Evolutionary conservation across 352 stramenopile genomes (phyloP).

Genomic region (Globisporangium takayamanum): DNA sequence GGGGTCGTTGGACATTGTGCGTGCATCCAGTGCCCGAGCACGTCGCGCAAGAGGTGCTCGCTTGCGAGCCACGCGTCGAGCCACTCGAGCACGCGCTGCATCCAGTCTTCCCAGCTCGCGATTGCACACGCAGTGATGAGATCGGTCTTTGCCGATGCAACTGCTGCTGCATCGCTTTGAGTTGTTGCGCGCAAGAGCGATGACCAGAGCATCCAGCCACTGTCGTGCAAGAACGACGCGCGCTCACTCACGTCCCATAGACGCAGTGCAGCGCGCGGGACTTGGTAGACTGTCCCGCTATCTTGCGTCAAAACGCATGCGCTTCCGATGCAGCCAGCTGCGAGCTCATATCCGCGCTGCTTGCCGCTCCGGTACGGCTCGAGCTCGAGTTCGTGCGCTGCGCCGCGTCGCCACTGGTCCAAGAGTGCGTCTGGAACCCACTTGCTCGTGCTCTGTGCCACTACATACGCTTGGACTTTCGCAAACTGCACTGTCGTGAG

Average conservation of each 20-base stretch:
- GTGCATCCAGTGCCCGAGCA: constrained; percentile 60
- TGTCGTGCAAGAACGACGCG: constrained; percentile 36
- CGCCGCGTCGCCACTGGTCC: constrained; percentile 61
- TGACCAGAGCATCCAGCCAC: constrained; percentile 39
- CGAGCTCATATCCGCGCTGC: constrained; percentile 49
- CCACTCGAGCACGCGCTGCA: constrained; percentile 52
- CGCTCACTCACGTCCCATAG: constrained; percentile 34
- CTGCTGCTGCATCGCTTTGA: constrained; percentile 8
- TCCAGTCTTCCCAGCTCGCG: constrained; percentile 42
- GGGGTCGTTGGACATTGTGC: constrained; percentile 40
- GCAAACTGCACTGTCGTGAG: constrained; percentile 29
- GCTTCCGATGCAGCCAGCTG: constrained; percentile 22
- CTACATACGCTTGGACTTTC: constrained; percentile 34
- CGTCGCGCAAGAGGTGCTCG: constrained; percentile 49
- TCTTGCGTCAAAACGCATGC: constrained; percentile 27
- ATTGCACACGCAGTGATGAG: constrained; percentile 23
- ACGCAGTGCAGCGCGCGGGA: constrained; percentile 32
- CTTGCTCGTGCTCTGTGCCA: constrained; percentile 5
- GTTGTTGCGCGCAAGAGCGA: constrained; percentile 19
- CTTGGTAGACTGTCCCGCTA: constrained; percentile 30
- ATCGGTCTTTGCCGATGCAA: constrained; percentile 11
- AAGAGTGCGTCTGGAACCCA: constrained; percentile 45
- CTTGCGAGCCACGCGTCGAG: constrained; percentile 39
- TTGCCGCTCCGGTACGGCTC: constrained; percentile 48
- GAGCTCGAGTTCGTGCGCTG: constrained; percentile 33